These are phyloP conservation scores for Xylaria intraflava DNA, from an alignment of 495 filamentous ascomycete species.

Conservation along the genomic window DNA sequence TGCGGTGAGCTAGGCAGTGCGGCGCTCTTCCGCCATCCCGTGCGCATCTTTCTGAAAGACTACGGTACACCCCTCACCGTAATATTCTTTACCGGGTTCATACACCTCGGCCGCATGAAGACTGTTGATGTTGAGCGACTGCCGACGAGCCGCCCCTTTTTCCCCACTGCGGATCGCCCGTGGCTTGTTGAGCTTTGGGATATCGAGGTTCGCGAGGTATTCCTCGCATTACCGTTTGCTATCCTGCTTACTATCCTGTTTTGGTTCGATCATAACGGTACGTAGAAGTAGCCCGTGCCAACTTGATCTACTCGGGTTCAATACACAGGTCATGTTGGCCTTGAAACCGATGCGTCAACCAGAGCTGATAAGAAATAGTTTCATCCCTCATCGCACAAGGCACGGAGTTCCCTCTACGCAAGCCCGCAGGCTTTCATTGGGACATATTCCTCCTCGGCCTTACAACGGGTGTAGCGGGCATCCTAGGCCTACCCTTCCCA, in stretches of 20 bases:
- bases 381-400: constrained; percentile 87
- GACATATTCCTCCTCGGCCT: constrained; percentile 86
- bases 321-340: too few relatives aligned
- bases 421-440: constrained; percentile 95
- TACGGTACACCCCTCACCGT: constrained; percentile 79
- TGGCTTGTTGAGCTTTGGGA: constrained; percentile 93
- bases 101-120: constrained; percentile 74
- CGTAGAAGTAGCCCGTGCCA: constrained; percentile 1
- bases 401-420: constrained; percentile 82
- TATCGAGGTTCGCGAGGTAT: constrained; percentile 64
- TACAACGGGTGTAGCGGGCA: constrained; percentile 75
- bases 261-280: constrained; percentile 89
- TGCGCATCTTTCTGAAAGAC: constrained; percentile 75
- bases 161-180: constrained; percentile 65
- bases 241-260: constrained; percentile 81
- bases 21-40: constrained; percentile 60
- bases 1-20: constrained; percentile 64
- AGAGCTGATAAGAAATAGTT: constrained; percentile 38
- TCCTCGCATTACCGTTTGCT: constrained; percentile 84
- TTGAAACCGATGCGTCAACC: not conserved
- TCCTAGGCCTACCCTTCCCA: constrained; percentile 83
- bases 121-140: constrained; percentile 57
- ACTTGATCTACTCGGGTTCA: not conserved
- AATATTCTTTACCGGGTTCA: constrained; percentile 83
- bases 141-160: constrained; percentile 71